These are phyloP conservation scores for Picea glauca DNA, from an alignment of 75 land plant genomes.

Conservation along the genomic window DNA sequence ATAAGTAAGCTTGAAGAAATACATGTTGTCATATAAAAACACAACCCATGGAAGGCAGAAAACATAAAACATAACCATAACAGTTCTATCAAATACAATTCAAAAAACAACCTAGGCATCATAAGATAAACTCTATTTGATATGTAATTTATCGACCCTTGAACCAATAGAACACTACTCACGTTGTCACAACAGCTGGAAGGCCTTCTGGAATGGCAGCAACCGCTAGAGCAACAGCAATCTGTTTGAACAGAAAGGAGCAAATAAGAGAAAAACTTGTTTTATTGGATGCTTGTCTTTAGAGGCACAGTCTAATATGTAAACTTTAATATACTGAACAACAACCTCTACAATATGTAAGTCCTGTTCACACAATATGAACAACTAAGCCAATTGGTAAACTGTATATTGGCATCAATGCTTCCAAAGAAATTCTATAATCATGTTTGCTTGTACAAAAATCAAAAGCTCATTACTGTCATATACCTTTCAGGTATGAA, in stretches of 20 bases:
- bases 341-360: no score
- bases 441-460: no score
- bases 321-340: no score
- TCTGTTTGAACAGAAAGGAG: slow-evolving; percentile 39
- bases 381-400: no score
- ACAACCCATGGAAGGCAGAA: background rate
- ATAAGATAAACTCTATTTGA: background rate
- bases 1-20: background rate
- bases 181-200: slow-evolving; percentile 99
- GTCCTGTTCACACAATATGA: no score
- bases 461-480: no score
- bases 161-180: slow-evolving; percentile 21
- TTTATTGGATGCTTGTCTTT: background rate
- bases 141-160: background rate
- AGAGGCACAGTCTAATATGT: background rate
- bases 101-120: background rate
- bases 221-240: slow-evolving; percentile 99
- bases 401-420: no score
- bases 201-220: slow-evolving; percentile 99
- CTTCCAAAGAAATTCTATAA: no score
- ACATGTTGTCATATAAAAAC: background rate
- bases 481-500: no score
- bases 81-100: background rate
- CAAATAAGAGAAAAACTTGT: background rate
- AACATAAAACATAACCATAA: background rate